A percentile compares a stretch with the other conserved stretches of the same genome.
phyloP scores from a whole-genome alignment of 1,139 yeast genomes.

The Candida sojae region DNA sequence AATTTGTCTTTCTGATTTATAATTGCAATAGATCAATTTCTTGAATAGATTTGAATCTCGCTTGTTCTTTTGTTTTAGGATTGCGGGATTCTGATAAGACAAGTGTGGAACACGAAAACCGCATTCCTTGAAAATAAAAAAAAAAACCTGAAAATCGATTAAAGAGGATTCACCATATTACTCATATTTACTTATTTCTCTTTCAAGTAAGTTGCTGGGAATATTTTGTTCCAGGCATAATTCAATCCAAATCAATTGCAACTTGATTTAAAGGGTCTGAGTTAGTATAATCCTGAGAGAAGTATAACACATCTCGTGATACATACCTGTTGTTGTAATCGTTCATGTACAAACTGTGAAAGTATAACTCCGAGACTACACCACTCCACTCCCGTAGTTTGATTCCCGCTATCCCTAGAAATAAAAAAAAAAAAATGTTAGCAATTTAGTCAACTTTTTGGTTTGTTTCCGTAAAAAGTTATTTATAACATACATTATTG shows the following conservation, averaged over 20 bases:
- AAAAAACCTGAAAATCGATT: not conserved
- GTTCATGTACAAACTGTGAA: slow-evolving; percentile 14
- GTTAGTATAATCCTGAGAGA: slow-evolving; percentile 6
- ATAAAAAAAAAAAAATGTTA: slow-evolving; percentile 2
- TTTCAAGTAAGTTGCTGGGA: slow-evolving; percentile 5
- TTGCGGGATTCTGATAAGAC: not conserved
- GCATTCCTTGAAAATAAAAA: not conserved
- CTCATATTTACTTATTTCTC: slow-evolving; percentile 7
- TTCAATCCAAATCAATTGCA: slow-evolving; percentile 11
- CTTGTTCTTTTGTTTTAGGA: not conserved
- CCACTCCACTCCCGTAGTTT: slow-evolving; percentile 9
- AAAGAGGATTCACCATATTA: not conserved
- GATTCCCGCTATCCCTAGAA: slow-evolving; percentile 9
- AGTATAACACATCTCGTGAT: not conserved
- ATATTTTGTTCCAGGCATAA: slow-evolving; percentile 10
- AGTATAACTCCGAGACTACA: slow-evolving; percentile 11
- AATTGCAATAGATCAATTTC: too few species aligned
- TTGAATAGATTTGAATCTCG: not conserved
- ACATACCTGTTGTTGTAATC: slow-evolving; percentile 13
- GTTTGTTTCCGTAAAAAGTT: too few species aligned
- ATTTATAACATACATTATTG: slow-evolving; percentile 11
- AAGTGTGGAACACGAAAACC: slow-evolving; percentile 4
- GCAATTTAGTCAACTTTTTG: not conserved
- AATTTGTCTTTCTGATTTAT: too few species aligned
- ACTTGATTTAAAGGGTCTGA: slow-evolving; percentile 3